Evolutionary conservation across 2,329 filamentous ascomycete genomes (phyloP).

Genomic region (Akanthomyces dipterigenus): DNA sequence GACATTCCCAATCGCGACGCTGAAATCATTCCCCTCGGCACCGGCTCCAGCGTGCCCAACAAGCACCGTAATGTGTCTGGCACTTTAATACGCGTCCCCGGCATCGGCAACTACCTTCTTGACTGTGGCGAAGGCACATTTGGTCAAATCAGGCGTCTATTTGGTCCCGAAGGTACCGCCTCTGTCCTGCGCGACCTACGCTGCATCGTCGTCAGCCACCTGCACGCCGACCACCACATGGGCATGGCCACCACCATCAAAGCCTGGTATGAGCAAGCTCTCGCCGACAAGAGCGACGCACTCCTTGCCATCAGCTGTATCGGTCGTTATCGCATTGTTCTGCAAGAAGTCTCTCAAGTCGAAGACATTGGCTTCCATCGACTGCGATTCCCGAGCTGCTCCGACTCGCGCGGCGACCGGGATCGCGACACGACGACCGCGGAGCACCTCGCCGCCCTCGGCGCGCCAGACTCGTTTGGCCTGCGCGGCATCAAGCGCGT

Average conservation of each 20-base stretch:
- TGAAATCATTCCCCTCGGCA: slow-evolving; percentile 82
- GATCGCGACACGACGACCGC: slow-evolving; percentile 27
- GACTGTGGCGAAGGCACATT: slow-evolving; percentile 91
- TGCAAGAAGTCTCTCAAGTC: slow-evolving; percentile 71
- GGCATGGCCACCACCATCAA: slow-evolving; percentile 75
- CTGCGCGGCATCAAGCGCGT: slow-evolving; percentile 62
- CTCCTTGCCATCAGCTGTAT: slow-evolving; percentile 64
- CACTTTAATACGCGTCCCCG: slow-evolving; percentile 77
- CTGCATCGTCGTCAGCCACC: slow-evolving; percentile 86
- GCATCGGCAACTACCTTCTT: slow-evolving; percentile 79
- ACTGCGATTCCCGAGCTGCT: slow-evolving; percentile 30
- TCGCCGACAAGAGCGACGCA: slow-evolving; percentile 26
- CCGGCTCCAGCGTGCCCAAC: slow-evolving; percentile 82
- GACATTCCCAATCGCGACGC: slow-evolving; percentile 67
- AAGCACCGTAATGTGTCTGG: slow-evolving; percentile 94
- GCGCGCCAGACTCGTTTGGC: slow-evolving; percentile 42
- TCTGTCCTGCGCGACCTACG: slow-evolving; percentile 73
- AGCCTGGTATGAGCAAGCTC: slow-evolving; percentile 63
- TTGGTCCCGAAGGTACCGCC: slow-evolving; percentile 54
- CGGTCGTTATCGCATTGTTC: slow-evolving; percentile 63
- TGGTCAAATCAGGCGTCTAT: slow-evolving; percentile 75
- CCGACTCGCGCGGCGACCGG: slow-evolving; percentile 13
- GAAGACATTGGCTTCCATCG: slow-evolving; percentile 67
- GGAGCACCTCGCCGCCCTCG: slow-evolving; percentile 26
- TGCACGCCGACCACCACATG: slow-evolving; percentile 94